These are phyloP conservation scores for Aureobasidium sp. DNA, from an alignment of 2,329 filamentous ascomycete species.

Conservation along the genomic window DNA sequence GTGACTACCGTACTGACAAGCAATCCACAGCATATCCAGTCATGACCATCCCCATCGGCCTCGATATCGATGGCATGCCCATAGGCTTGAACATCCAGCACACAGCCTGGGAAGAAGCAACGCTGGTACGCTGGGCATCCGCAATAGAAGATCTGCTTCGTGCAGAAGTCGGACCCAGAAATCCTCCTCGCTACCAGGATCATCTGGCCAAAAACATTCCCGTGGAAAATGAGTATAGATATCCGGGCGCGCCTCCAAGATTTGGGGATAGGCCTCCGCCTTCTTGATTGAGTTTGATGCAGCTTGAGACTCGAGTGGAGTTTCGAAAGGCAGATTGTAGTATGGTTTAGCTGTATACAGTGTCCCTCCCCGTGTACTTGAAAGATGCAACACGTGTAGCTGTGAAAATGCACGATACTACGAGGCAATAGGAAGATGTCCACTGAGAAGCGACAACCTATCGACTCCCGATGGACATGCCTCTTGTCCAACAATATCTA, in stretches of 20 bases:
- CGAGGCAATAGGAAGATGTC: too few species aligned
- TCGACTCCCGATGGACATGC: too few species aligned
- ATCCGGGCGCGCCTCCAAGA: constrained; percentile 1
- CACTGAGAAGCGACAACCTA: too few species aligned
- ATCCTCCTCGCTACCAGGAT: constrained; percentile 18
- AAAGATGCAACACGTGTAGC: too few species aligned
- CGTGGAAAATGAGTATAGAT: constrained; percentile 9
- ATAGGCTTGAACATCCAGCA: constrained; percentile 48
- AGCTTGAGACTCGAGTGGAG: background rate
- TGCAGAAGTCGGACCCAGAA: constrained; percentile 1
- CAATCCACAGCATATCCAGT: constrained; percentile 21
- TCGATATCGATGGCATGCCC: constrained; percentile 44
- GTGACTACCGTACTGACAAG: background rate
- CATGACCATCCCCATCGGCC: constrained; percentile 23
- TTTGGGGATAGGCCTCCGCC: constrained; percentile 8
- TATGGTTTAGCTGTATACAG: background rate
- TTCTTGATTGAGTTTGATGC: too few species aligned
- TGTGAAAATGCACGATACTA: too few species aligned
- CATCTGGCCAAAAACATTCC: constrained; percentile 23
- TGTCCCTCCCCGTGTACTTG: background rate
- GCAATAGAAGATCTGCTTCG: constrained; percentile 28
- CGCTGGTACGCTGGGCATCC: constrained; percentile 30
- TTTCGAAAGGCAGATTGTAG: too few species aligned
- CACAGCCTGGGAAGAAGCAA: constrained; percentile 22
- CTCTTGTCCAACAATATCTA: too few species aligned